Percentiles rank a stretch among this genome's conserved stretches.
Conservation (phyloP, 176 grass and related monocot species). For the Melocanna baccifera region DNA sequence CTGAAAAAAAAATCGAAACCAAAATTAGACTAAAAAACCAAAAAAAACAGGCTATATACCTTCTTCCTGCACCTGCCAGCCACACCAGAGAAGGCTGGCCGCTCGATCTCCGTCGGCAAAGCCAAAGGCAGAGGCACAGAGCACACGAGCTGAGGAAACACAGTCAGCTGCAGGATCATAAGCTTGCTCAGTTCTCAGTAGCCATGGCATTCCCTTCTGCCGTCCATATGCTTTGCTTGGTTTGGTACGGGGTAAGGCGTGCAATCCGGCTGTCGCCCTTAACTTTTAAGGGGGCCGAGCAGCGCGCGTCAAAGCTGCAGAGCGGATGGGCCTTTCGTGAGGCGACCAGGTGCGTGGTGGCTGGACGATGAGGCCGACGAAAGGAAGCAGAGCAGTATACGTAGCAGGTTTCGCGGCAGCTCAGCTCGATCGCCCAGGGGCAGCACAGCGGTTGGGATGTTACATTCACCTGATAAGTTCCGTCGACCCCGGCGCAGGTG, state of each 20-base stretch:
- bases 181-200: neutral
- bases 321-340: slow-evolving; percentile 22
- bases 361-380: neutral
- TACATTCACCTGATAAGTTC: neutral
- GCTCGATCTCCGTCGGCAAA: neutral
- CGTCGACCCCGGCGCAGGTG: neutral
- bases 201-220: too few species aligned
- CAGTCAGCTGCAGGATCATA: neutral
- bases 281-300: neutral
- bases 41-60: neutral
- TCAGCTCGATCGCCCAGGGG: neutral
- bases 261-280: neutral
- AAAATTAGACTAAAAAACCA: too few species aligned
- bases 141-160: neutral
- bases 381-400: neutral
- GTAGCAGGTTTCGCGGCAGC: neutral
- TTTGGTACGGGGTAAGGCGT: slow-evolving; percentile 1
- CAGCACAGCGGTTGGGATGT: neutral
- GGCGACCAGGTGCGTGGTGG: neutral
- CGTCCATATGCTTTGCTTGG: neutral
- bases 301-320: slow-evolving; percentile 18
- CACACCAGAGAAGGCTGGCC: neutral
- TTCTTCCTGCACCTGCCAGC: neutral
- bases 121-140: neutral
- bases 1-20: too few species aligned